Base-by-base conservation (phyloP, 1,139 yeast genomes). In the Suhomyces maxii region DNA sequence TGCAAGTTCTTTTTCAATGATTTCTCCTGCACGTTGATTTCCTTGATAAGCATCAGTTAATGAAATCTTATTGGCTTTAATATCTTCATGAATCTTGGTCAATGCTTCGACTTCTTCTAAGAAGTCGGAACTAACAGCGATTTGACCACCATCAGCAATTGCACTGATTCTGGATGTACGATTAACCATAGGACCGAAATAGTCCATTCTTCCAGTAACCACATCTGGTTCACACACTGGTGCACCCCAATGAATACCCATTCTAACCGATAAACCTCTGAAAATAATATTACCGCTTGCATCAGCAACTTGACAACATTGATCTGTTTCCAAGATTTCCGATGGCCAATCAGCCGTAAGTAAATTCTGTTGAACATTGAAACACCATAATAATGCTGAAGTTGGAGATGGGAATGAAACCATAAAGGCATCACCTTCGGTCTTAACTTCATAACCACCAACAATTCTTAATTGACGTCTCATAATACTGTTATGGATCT, bases 401-500 rank as follows among this genome's bases (percentile, higher is more conserved):
- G 95, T 82, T 0, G 96, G 95, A 0, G 97, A 86, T 1, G 97
- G 96, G 67, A 93, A 93, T 7, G 97, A 89, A n/a, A 93, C 98
- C 89, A 93, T 91, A 58, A 93, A 93, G 0, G 99, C 97, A 72
- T 93, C 99, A 60, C 99, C 99, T 82, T 95, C 99, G 1, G 98
- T 95, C 65, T 93, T 93, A 32, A 93, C 99, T 66, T 93, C 99
- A 61, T 93, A 93, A 2, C 99, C 99, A 37, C 98, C 97, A 58
- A 89, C 89, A 41, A 91, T 85, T 55, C 97, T 80, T 54, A 93
- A 71, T 58, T 89, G 95, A 43, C 99, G 82, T 61, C 99, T 82
- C 99, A 95, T 93, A 32, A 93, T 82, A 25, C 88, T 82, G 63
- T 93, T 95, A 66, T 93, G 99, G 8, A 88, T 86, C 66, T 90